A percentile compares a stretch with the other conserved stretches of the same genome.
These are phyloP conservation scores for Paulownia fortunei DNA, from an alignment of 257 asterid species.

Conservation along the genomic window DNA sequence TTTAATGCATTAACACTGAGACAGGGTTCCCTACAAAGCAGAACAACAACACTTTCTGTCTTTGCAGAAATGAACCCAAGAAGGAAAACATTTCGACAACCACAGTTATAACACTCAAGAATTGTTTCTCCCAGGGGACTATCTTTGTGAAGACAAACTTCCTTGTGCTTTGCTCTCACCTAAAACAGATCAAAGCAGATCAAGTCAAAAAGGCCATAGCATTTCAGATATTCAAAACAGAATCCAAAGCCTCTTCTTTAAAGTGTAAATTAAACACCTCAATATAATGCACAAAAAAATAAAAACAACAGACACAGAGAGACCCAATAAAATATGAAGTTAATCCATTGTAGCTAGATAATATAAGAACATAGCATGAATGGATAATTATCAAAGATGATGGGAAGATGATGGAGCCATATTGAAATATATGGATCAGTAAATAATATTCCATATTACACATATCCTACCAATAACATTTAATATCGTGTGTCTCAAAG, in stretches of 20 bases:
- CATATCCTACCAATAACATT: neutral
- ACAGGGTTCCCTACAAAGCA: conserved; percentile 98
- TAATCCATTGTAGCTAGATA: neutral
- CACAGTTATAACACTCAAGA: conserved; percentile 97
- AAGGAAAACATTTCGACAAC: conserved; percentile 95
- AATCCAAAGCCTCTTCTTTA: neutral
- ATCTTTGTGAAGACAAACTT: conserved; percentile 98
- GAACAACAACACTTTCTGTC: conserved; percentile 97
- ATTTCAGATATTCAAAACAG: neutral
- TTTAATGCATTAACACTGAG: conserved; percentile 87
- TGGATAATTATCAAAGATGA: neutral
- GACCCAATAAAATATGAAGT: neutral
- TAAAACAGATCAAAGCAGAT: conserved; percentile 36
- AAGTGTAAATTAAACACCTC: neutral
- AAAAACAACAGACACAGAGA: neutral
- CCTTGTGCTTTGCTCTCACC: conserved; percentile 99
- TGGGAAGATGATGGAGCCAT: neutral
- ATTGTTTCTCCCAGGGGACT: conserved; percentile 98
- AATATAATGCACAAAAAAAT: neutral
- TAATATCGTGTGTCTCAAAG: neutral
- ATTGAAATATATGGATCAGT: neutral
- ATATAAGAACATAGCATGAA: neutral
- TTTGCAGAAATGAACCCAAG: conserved; percentile 98
- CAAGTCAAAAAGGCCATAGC: neutral
- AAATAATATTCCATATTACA: neutral